Conservation (phyloP, 2,329 filamentous ascomycete genomes). For the Scedosporium aurantiacum region DNA sequence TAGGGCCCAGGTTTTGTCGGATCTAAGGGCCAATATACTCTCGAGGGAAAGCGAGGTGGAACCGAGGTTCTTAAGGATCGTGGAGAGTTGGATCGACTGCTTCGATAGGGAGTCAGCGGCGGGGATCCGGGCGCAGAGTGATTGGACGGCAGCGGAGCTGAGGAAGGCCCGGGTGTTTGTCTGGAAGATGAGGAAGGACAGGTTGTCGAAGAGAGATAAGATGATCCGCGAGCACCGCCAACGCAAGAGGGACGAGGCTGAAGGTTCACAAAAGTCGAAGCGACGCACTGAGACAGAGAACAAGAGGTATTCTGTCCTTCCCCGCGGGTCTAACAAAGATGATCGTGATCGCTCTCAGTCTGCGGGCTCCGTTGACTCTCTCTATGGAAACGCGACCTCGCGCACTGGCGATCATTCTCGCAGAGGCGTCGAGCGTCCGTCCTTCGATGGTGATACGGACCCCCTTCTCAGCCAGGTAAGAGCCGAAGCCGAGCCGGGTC, state of each 20-base stretch:
- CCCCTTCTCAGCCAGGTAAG: too few relatives aligned
- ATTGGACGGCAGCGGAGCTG: background rate
- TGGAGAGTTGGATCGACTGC: slow-evolving; percentile 33
- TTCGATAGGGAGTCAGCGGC: slow-evolving; percentile 11
- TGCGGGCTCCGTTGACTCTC: too few relatives aligned
- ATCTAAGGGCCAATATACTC: slow-evolving; percentile 32
- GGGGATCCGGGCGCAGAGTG: background rate
- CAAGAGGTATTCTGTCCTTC: too few relatives aligned
- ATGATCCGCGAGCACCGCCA: background rate
- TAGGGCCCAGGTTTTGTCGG: slow-evolving; percentile 26
- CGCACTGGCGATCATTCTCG: too few relatives aligned
- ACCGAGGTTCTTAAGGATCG: slow-evolving; percentile 26
- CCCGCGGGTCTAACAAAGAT: background rate
- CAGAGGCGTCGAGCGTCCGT: too few relatives aligned
- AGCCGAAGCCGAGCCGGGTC: too few relatives aligned
- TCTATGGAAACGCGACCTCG: too few relatives aligned
- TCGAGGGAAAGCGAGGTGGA: slow-evolving; percentile 17
- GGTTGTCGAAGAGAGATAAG: background rate
- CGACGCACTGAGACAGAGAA: too few relatives aligned
- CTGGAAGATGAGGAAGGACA: slow-evolving; percentile 9
- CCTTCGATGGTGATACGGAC: too few relatives aligned
- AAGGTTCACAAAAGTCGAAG: background rate
- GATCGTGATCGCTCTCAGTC: too few relatives aligned
- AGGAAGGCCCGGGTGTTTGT: background rate
- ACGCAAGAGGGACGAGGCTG: background rate